Evolutionary conservation across 2,329 filamentous ascomycete genomes (phyloP).

Genomic region (Parafenestella ontariensis): DNA sequence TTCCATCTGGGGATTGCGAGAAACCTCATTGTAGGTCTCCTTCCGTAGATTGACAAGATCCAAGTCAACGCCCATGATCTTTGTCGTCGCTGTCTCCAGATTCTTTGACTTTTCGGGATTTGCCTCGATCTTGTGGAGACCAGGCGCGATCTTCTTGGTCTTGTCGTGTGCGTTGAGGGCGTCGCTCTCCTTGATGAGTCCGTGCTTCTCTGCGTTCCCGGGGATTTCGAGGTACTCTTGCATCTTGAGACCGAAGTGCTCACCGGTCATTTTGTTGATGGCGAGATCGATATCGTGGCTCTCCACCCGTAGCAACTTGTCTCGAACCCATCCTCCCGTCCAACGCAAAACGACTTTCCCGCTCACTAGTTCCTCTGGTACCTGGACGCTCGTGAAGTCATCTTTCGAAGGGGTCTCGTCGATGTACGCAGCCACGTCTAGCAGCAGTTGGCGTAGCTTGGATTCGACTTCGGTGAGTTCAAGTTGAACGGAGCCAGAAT

Average conservation of each 20-base stretch:
- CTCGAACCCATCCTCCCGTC: constrained; percentile 87
- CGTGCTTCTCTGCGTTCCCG: constrained; percentile 68
- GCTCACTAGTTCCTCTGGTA: constrained; percentile 55
- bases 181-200: constrained; percentile 50
- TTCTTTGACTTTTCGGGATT: constrained; percentile 98
- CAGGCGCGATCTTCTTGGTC: constrained; percentile 67
- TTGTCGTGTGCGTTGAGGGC: constrained; percentile 51
- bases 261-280: constrained; percentile 85
- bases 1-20: constrained; percentile 88
- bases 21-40: constrained; percentile 88
- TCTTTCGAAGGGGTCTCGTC: constrained; percentile 51
- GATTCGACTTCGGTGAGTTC: constrained; percentile 73
- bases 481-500: constrained; percentile 46
- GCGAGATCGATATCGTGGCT: constrained; percentile 86
- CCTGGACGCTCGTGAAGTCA: constrained; percentile 39
- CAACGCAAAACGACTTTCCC: constrained; percentile 69
- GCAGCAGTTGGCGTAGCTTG: constrained; percentile 75
- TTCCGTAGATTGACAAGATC: constrained; percentile 95
- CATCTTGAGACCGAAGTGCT: constrained; percentile 74
- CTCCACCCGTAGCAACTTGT: constrained; percentile 75
- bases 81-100: constrained; percentile 87
- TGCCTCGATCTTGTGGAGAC: constrained; percentile 84
- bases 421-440: constrained; percentile 80
- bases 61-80: constrained; percentile 83
- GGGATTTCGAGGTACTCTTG: constrained; percentile 70